These are phyloP conservation scores for Rhododendron kiyosumense DNA, from an alignment of 148 eudicot genomes.

Conservation along the genomic window DNA sequence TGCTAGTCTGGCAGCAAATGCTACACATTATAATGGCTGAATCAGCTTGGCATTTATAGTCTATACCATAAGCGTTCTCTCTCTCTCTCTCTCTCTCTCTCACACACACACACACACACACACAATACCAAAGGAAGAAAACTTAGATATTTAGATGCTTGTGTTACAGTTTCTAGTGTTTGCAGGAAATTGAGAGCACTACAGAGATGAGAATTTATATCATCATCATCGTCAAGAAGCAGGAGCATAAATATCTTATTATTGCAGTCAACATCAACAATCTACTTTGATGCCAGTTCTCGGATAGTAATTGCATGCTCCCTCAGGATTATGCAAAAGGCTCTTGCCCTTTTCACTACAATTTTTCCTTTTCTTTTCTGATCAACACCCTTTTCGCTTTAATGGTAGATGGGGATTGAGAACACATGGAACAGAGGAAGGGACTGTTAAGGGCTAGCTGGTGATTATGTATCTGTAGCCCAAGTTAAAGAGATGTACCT, in stretches of 20 bases:
- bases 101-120: background rate
- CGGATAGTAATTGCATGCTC: background rate
- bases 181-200: no score
- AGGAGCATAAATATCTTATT: no score
- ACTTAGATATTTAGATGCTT: background rate
- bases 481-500: background rate
- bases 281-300: no score
- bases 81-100: background rate
- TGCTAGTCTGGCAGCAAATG: background rate
- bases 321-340: background rate
- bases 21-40: background rate
- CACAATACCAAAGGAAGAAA: background rate
- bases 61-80: background rate
- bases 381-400: background rate
- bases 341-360: background rate
- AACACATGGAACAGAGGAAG: background rate
- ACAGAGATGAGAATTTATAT: no score
- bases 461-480: background rate
- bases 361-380: background rate
- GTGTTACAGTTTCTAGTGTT: no score
- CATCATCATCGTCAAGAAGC: no score
- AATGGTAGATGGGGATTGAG: background rate
- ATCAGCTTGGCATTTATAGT: background rate
- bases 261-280: no score
- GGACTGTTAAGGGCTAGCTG: background rate